Evolutionary conservation across 805 yeast species (phyloP).

Genomic region (Lachancea quebecensis): DNA sequence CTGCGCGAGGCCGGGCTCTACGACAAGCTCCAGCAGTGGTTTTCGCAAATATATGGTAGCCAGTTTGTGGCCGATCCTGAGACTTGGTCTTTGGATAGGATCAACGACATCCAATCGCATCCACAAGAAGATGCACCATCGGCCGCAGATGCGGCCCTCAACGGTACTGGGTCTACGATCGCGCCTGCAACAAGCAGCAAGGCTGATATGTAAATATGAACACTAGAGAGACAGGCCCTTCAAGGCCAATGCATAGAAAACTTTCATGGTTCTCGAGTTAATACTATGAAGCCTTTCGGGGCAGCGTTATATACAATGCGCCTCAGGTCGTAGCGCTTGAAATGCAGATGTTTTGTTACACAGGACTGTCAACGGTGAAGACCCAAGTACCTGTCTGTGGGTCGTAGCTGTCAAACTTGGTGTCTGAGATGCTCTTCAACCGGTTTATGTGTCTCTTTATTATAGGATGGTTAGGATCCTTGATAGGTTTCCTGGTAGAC

Average conservation of each 20-base stretch:
- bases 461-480: constrained; percentile 68
- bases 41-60: constrained; percentile 16
- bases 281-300: background rate
- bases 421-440: constrained; percentile 51
- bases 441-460: constrained; percentile 63
- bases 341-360: constrained; percentile 6
- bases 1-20: constrained; percentile 19
- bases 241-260: too few relatives aligned
- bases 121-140: background rate
- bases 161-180: background rate
- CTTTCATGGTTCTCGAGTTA: background rate
- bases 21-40: constrained; percentile 21
- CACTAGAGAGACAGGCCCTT: too few relatives aligned
- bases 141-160: background rate
- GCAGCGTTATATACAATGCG: constrained; percentile 2
- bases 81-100: constrained; percentile 13
- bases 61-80: constrained; percentile 16
- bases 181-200: background rate
- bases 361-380: constrained; percentile 37
- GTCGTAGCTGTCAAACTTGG: constrained; percentile 70
- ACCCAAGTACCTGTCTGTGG: constrained; percentile 68
- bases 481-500: constrained; percentile 63
- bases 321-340: background rate
- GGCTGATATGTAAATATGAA: too few relatives aligned
- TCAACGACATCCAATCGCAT: background rate